A percentile compares a stretch with the other conserved stretches of the same genome.
These are phyloP conservation scores for Geoglossum cookeanum DNA, from an alignment of 2,329 filamentous ascomycete genomes.

Conservation along the genomic window DNA sequence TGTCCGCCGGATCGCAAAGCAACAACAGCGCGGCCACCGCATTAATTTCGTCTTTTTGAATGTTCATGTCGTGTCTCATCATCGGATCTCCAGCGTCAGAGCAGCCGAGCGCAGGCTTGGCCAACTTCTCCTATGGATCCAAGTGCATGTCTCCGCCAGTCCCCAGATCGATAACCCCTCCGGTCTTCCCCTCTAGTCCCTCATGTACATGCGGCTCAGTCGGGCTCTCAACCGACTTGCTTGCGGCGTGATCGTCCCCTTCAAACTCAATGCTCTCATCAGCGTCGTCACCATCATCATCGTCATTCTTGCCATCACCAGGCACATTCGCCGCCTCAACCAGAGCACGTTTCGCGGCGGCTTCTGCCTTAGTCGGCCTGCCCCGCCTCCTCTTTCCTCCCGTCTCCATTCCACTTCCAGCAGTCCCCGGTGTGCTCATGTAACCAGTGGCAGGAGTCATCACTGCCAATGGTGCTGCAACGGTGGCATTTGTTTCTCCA, in stretches of 20 bases:
- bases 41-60: neutral
- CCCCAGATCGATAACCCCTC: neutral
- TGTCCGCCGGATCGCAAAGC: neutral
- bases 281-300: neutral
- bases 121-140: neutral
- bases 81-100: neutral
- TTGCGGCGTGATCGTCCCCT: neutral
- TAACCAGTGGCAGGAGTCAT: neutral
- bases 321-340: constrained; percentile 1
- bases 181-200: neutral
- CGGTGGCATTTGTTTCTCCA: neutral
- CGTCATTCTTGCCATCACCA: neutral
- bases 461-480: neutral
- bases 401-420: neutral
- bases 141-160: neutral
- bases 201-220: neutral
- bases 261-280: neutral
- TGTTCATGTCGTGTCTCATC: constrained; percentile 1
- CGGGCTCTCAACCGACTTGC: neutral
- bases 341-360: constrained; percentile 1
- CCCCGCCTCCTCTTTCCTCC: constrained; percentile 1
- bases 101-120: neutral
- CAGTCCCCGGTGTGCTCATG: neutral
- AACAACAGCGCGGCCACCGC: neutral
- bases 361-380: constrained; percentile 5